A percentile compares a stretch with the other conserved stretches of the same genome.
These are phyloP conservation scores for Picea glauca DNA, from an alignment of 75 land plant species.

Conservation along the genomic window DNA sequence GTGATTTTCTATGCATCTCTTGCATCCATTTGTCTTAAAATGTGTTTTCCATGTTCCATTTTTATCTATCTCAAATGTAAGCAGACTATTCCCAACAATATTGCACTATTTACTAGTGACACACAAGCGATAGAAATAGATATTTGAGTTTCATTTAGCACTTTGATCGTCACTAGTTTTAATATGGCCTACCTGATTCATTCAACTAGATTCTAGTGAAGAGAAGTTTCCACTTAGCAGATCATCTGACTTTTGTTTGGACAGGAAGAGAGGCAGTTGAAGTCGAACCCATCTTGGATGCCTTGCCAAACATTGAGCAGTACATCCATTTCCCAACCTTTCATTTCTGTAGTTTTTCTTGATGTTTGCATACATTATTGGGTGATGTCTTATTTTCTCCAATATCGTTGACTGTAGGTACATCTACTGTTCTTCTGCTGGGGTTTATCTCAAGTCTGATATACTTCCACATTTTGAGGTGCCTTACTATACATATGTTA, in stretches of 20 bases:
- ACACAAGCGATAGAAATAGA: not conserved
- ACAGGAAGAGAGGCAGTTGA: slow-evolving; percentile 92
- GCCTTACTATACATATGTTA: not conserved
- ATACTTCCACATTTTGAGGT: slow-evolving; percentile 94
- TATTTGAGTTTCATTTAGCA: not conserved
- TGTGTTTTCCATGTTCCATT: not conserved
- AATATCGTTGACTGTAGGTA: slow-evolving; percentile 43
- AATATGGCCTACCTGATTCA: not conserved
- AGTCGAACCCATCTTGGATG: slow-evolving; percentile 93
- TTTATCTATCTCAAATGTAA: not conserved
- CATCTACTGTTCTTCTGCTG: slow-evolving; percentile 99
- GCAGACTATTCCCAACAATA: not conserved
- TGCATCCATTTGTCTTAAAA: not conserved
- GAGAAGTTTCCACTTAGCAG: not conserved
- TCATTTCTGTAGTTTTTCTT: not conserved
- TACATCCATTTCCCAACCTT: slow-evolving; percentile 23
- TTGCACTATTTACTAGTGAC: not conserved
- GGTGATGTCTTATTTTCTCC: not conserved
- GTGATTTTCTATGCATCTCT: not conserved
- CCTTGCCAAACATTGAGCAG: slow-evolving; percentile 91
- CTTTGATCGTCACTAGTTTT: not conserved
- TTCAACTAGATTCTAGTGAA: not conserved
- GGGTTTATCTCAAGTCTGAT: slow-evolving; percentile 95
- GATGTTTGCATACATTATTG: not conserved
- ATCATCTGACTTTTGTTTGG: not conserved